Evolutionary conservation across 139 green algal genomes (phyloP), one percentile per base, ranked within the genome.

Genomic region (Closterium sp.): DNA sequence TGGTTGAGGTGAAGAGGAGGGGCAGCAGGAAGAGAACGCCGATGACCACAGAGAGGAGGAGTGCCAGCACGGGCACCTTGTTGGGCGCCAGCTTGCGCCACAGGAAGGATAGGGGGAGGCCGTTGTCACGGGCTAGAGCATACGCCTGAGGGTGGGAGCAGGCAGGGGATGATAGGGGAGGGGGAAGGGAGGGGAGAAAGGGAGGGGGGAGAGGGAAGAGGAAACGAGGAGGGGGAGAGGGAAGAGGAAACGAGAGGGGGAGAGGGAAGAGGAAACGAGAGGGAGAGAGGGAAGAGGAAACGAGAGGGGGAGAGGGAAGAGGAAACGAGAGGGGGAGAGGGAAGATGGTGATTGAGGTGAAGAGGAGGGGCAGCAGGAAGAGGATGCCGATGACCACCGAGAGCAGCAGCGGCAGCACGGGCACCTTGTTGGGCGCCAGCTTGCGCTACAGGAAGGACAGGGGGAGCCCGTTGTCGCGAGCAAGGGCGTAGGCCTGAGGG

Each of bases 91-190:
- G 33, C 2, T 34, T 35, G 31, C 88, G 64, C 88, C 88, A 91
- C n/a, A 31, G 33, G 33, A 30, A 33, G 30, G 88, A 91, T 12
- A 87, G 25, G 31, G 88, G 88, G 30, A 91, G 88, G 3, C 88
- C 88, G 88, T 25, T 23, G 35, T 91, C 88, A 4, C 88, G 88
- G 3, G 88, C 31, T 9, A 91, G 21, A 2, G 88, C 88, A 6
- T 91, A 91, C 10, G 35, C 88, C 88, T 91, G 88, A n/a, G 81
- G 81, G 81, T n/a, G 81, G 81, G 23, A 85, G 81, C n/a, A n/a
- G 81, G 81, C n/a, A 32, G 81, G 23, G 30, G 16, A 86, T 2
- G 30, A 86, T 21, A 21, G 30, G 83, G 83, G 21, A 10, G 9
- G 6, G 21, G 83, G n/a, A 3, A 34, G 6, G 25, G 28, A 32